These are phyloP conservation scores for Crithidia bombi DNA, from an alignment of 208 protist genomes.

Conservation along the genomic window DNA sequence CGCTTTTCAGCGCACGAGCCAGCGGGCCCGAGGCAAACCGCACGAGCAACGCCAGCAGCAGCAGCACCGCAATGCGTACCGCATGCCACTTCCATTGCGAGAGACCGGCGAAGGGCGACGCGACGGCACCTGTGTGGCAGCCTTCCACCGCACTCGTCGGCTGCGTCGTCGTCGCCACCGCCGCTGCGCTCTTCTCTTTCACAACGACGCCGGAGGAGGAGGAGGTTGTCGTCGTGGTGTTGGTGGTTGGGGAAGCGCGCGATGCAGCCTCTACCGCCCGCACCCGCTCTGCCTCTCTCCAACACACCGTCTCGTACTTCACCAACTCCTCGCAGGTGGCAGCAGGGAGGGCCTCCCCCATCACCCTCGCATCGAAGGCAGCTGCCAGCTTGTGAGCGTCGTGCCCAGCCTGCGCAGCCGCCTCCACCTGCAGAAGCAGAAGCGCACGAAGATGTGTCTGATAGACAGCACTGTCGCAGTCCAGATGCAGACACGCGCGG, in stretches of 20 bases:
- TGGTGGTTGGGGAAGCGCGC: background rate
- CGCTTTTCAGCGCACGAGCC: constrained; percentile 21
- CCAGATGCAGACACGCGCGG: background rate
- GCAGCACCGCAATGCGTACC: constrained; percentile 16
- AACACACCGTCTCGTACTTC: constrained; percentile 17
- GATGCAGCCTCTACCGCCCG: constrained; percentile 6
- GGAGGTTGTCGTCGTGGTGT: background rate
- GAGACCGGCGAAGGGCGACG: constrained; percentile 1
- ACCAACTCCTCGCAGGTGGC: background rate
- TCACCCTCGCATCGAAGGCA: background rate
- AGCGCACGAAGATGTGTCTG: constrained; percentile 15
- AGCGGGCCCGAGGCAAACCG: constrained; percentile 35
- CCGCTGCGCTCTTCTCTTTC: background rate
- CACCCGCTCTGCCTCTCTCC: constrained; percentile 8
- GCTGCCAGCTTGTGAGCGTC: background rate
- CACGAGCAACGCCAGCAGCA: constrained; percentile 33
- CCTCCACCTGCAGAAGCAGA: constrained; percentile 31
- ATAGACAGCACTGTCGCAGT: background rate
- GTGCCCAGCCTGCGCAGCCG: constrained; percentile 10
- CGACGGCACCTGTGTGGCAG: background rate
- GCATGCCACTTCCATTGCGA: constrained; percentile 31
- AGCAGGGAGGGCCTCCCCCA: background rate
- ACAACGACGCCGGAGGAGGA: background rate
- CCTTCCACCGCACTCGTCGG: too few species aligned
- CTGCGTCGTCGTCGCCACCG: background rate